Evolutionary conservation across 176 grass and related monocot genomes (phyloP).

Genomic region (Sorghum bicolor): Sorghum_bicolor_NCBIv3 NC_012873.2:64501001-64501500

Average conservation of each 20-base stretch:
- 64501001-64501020: slow-evolving; percentile 99
- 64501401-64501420: slow-evolving; percentile 99
- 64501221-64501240: slow-evolving; percentile 99
- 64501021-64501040: slow-evolving; percentile 96
- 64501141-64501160: slow-evolving; percentile 71
- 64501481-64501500: neutral
- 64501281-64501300: slow-evolving; percentile 69
- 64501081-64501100: slow-evolving; percentile 15
- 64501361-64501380: slow-evolving; percentile 5
- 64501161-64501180: slow-evolving; percentile 99
- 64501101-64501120: slow-evolving; percentile 26
- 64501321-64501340: neutral
- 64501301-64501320: slow-evolving; percentile 23
- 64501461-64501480: slow-evolving; percentile 24
- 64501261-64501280: slow-evolving; percentile 89
- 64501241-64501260: slow-evolving; percentile 99
- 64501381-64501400: slow-evolving; percentile 96
- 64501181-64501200: slow-evolving; percentile 97
- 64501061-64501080: slow-evolving; percentile 55
- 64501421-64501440: slow-evolving; percentile 96
- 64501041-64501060: slow-evolving; percentile 99
- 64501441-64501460: slow-evolving; percentile 76
- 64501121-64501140: slow-evolving; percentile 11
- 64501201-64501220: slow-evolving; percentile 89
- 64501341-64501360: slow-evolving; percentile 1